phyloP scores from a whole-genome alignment of 768 basidiomycete species.

The Piloderma croceum region DNA sequence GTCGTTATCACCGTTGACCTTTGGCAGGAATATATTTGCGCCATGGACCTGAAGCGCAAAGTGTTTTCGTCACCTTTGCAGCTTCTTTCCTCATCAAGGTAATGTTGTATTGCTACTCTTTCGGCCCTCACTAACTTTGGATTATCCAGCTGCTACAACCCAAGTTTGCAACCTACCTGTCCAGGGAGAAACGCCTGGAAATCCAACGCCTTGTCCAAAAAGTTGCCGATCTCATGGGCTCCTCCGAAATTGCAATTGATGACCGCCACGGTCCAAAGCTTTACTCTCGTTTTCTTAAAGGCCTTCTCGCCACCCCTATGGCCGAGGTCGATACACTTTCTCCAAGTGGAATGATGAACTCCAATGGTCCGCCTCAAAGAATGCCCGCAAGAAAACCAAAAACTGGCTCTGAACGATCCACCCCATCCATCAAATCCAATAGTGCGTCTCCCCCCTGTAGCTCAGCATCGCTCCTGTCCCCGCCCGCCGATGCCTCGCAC shows the following conservation, averaged over 20 bases:
- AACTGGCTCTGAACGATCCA: conserved; percentile 11
- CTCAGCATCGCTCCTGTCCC: conserved; percentile 36
- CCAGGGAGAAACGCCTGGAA: conserved; percentile 50
- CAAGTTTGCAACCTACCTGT: conserved; percentile 59
- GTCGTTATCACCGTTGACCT: conserved; percentile 4
- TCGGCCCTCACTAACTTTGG: not conserved
- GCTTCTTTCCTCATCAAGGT: conserved; percentile 81
- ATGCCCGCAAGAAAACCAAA: conserved; percentile 4
- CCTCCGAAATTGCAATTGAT: conserved; percentile 70
- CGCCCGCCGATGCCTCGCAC: conserved; percentile 35
- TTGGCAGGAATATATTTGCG: conserved; percentile 49
- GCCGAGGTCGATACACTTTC: conserved; percentile 23
- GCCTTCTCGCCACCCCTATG: conserved; percentile 58
- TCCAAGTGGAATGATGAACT: conserved; percentile 6
- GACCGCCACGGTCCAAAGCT: conserved; percentile 77
- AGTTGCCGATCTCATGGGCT: conserved; percentile 61
- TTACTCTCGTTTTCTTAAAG: conserved; percentile 73
- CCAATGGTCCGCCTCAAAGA: not conserved
- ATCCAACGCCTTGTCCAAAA: conserved; percentile 60
- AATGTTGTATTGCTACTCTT: conserved; percentile 8
- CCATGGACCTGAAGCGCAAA: conserved; percentile 76
- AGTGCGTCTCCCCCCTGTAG: not conserved
- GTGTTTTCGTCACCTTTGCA: conserved; percentile 76
- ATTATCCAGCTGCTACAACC: conserved; percentile 77
- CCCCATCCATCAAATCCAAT: conserved; percentile 11